A percentile compares a stretch with the other conserved stretches of the same genome.
phyloP scores from a whole-genome alignment of 192 early-diverging fungal species.

The Thoreauomyces humboldtii region DNA sequence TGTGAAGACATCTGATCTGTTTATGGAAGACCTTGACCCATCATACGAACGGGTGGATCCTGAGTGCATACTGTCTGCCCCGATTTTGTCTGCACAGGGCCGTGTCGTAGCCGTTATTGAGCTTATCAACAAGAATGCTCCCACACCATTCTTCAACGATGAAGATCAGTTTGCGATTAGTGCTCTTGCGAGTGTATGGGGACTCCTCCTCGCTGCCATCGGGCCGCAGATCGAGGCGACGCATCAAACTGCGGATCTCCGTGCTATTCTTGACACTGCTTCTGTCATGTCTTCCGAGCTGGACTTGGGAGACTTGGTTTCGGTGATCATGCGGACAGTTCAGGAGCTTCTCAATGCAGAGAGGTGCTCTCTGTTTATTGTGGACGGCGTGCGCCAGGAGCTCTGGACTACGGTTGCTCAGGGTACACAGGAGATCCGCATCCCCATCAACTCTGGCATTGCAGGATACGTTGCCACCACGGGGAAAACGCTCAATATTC shows the following conservation, averaged over 20 bases:
- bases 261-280: constrained; percentile 46
- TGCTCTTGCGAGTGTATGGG: constrained; percentile 39
- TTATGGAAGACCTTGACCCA: constrained; percentile 34
- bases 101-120: constrained; percentile 44
- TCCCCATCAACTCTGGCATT: constrained; percentile 50
- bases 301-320: constrained; percentile 47
- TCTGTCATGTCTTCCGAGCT: constrained; percentile 42
- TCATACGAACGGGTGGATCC: constrained; percentile 31
- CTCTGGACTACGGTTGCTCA: constrained; percentile 55
- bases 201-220: constrained; percentile 24
- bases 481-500: constrained; percentile 48
- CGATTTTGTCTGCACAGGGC: constrained; percentile 24
- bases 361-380: constrained; percentile 47
- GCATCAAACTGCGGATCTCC: constrained; percentile 43
- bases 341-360: constrained; percentile 50
- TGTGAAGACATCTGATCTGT: constrained; percentile 42
- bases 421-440: constrained; percentile 49
- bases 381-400: constrained; percentile 44
- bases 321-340: constrained; percentile 49
- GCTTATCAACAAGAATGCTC: constrained; percentile 43
- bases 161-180: constrained; percentile 50
- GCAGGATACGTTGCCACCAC: constrained; percentile 49
- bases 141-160: constrained; percentile 46
- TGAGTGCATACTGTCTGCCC: constrained; percentile 48
- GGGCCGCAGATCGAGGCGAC: background rate